Conservation (phyloP, 768 basidiomycete species). For the Xerocomellus intermedius region DNA sequence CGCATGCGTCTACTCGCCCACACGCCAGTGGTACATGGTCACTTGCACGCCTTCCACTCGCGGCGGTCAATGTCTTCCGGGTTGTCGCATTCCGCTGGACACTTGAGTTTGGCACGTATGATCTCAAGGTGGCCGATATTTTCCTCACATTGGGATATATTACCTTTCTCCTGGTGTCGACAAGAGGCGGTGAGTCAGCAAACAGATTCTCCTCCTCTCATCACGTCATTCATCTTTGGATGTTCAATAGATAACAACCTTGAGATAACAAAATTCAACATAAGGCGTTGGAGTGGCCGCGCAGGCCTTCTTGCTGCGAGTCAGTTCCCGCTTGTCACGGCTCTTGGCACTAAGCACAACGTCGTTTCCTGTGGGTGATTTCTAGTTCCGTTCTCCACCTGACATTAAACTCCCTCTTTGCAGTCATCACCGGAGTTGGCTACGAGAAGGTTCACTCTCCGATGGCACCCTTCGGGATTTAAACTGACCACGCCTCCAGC, state of each 20-base stretch:
- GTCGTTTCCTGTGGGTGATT: slow-evolving; percentile 35
- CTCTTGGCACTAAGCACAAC: slow-evolving; percentile 51
- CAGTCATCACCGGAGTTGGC: slow-evolving; percentile 30
- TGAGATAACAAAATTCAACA: slow-evolving; percentile 7
- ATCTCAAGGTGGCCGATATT: slow-evolving; percentile 42
- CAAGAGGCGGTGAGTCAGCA: slow-evolving; percentile 42
- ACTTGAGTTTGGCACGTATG: slow-evolving; percentile 43
- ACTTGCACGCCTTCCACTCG: slow-evolving; percentile 38
- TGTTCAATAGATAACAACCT: background rate
- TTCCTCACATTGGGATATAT: slow-evolving; percentile 48
- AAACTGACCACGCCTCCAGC: slow-evolving; percentile 21
- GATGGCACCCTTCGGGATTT: background rate
- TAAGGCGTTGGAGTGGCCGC: slow-evolving; percentile 29
- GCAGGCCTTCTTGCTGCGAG: slow-evolving; percentile 32
- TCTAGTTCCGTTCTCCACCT: no score
- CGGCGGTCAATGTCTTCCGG: slow-evolving; percentile 43
- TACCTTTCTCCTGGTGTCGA: slow-evolving; percentile 41
- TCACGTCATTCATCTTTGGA: background rate
- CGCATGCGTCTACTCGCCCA: background rate
- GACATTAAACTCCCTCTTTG: background rate
- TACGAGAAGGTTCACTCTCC: slow-evolving; percentile 25
- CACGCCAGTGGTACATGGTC: slow-evolving; percentile 34
- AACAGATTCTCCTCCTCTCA: background rate
- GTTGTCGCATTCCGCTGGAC: slow-evolving; percentile 50
- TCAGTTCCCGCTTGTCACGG: slow-evolving; percentile 44